phyloP scores from a whole-genome alignment of 192 early-diverging fungal species.

The Dissophora globulifera region DNA sequence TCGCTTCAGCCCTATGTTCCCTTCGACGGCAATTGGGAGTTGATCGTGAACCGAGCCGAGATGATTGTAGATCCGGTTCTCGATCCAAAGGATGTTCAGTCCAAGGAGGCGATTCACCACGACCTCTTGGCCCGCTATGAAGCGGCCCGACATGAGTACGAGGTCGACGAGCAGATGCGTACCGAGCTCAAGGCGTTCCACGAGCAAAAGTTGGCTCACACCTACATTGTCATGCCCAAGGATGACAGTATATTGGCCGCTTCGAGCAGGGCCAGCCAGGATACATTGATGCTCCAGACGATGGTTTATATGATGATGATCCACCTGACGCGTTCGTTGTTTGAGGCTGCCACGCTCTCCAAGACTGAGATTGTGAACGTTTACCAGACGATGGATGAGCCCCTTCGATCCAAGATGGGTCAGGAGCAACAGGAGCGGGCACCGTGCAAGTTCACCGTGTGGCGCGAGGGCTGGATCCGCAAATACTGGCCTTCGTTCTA shows the following conservation, averaged over 20 bases:
- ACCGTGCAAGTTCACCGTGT: slow-evolving; percentile 37
- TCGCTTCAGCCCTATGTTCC: slow-evolving; percentile 41
- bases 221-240: slow-evolving; percentile 47
- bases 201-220: slow-evolving; percentile 42
- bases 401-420: slow-evolving; percentile 38
- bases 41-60: slow-evolving; percentile 46
- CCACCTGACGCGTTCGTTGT: slow-evolving; percentile 37
- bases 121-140: slow-evolving; percentile 34
- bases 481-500: slow-evolving; percentile 46
- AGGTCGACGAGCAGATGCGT: slow-evolving; percentile 51
- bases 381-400: slow-evolving; percentile 39
- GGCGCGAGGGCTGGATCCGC: slow-evolving; percentile 43
- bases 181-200: slow-evolving; percentile 41
- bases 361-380: slow-evolving; percentile 39
- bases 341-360: slow-evolving; percentile 47
- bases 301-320: slow-evolving; percentile 56
- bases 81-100: slow-evolving; percentile 39
- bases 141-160: slow-evolving; percentile 19
- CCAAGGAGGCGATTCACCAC: slow-evolving; percentile 25
- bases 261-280: slow-evolving; percentile 13
- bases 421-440: slow-evolving; percentile 26
- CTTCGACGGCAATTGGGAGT: slow-evolving; percentile 44
- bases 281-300: slow-evolving; percentile 34
- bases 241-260: slow-evolving; percentile 6
- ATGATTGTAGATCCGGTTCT: slow-evolving; percentile 31